Evolutionary conservation across 2,329 filamentous ascomycete genomes (phyloP), one percentile per base, ranked within the genome.

Genomic region (Cercospora berteroae): DNA sequence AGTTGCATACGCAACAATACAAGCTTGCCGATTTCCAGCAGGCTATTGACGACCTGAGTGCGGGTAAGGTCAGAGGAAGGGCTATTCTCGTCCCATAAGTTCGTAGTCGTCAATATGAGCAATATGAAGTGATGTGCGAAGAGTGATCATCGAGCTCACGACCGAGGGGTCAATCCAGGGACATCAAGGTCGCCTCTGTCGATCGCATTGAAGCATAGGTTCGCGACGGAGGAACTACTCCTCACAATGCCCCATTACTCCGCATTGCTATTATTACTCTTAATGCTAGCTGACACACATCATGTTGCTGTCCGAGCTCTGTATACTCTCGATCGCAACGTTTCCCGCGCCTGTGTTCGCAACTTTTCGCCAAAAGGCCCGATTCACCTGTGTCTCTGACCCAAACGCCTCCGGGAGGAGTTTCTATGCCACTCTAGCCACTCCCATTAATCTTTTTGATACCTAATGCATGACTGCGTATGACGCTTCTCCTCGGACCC

Each of bases 1-100:
- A 67, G 52, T 48, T 74, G 50, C 71, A 74, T 39, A 74, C 71
- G 31, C 67, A 66, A 16, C 67, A 71, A 59, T 74, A 74, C 59
- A 74, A 74, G 65, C 69, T 74, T 33, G 70, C 71, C 1, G 71
- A 74, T 33, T 74, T 72, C 58, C 70, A 74, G 61, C 69, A 69
- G 56, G 72, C 71, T 8, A 73, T 74, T 50, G 71, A 74, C 60
- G 72, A 74, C 57, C 52, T 74, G 29, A 66, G 60, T 7, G 67
- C 67, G 16, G 70, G 70, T 3, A 73, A 71, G 18, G 72, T 74
- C 7, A 55, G 72, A 31, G 71, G 72, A 5, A 56, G 69, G 8
- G 72, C 72, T 2, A 74, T 74, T 18, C 60, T 73, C 29, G 67
- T 74, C 3, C 71, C 69, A 18, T 74, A 66, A 56, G 48, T 18